These are phyloP conservation scores for Cordyceps sp. DNA, from an alignment of 2,329 filamentous ascomycete genomes.

Conservation along the genomic window DNA sequence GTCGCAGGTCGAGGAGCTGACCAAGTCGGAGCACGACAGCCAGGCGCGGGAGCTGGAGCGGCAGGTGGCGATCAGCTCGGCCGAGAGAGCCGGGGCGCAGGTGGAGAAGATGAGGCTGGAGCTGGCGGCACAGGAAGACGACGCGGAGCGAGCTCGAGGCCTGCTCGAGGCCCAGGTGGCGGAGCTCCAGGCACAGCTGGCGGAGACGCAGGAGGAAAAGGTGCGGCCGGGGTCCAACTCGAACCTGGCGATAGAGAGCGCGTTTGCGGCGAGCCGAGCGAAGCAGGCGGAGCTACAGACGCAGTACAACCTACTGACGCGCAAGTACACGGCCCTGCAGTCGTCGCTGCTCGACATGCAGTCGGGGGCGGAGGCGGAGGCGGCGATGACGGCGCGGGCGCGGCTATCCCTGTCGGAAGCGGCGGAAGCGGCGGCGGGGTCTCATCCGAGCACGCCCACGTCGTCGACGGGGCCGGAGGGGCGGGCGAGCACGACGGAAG, in stretches of 20 bases:
- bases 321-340: constrained; percentile 35
- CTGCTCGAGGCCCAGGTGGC: constrained; percentile 31
- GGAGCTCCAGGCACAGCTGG: constrained; percentile 27
- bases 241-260: constrained; percentile 23
- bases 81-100: constrained; percentile 39
- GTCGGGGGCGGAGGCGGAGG: constrained; percentile 9
- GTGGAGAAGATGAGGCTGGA: constrained; percentile 42
- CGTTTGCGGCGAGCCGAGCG: constrained; percentile 32
- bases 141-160: constrained; percentile 24
- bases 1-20: constrained; percentile 40
- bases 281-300: constrained; percentile 37
- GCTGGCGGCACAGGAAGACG: constrained; percentile 31
- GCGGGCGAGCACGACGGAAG: constrained; percentile 19
- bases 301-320: constrained; percentile 30
- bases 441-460: constrained; percentile 11
- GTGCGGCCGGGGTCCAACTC: constrained; percentile 10
- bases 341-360: constrained; percentile 30
- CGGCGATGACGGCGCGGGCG: constrained; percentile 6
- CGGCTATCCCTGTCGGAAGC: no score
- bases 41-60: constrained; percentile 48
- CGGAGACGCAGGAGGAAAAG: constrained; percentile 17
- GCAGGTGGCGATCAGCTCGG: constrained; percentile 37
- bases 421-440: constrained; percentile 18
- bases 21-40: constrained; percentile 42
- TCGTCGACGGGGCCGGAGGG: constrained; percentile 13